A percentile compares a stretch with the other conserved stretches of the same genome.
These are phyloP conservation scores for Cymbidium sinense DNA, from an alignment of 106 monocot genomes.

Conservation along the genomic window DNA sequence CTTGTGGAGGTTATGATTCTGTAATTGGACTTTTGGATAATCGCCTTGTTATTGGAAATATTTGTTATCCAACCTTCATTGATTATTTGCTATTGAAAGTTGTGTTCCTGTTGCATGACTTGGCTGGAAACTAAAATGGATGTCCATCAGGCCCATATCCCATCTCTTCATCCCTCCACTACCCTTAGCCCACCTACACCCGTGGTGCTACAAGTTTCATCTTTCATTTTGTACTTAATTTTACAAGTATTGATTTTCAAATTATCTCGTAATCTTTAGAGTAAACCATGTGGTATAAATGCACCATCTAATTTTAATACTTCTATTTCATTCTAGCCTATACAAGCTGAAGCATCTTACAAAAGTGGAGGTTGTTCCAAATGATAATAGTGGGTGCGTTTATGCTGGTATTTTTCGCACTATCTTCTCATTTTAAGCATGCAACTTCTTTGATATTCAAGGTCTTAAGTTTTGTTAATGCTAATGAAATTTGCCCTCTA, in stretches of 20 bases:
- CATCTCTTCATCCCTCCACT: neutral
- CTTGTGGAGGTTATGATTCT: neutral
- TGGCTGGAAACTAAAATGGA: neutral
- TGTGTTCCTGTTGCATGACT: neutral
- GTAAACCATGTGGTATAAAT: neutral
- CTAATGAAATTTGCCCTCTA: neutral
- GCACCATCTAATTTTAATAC: neutral
- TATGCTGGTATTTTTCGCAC: conserved; percentile 60
- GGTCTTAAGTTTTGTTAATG: neutral
- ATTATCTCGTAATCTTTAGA: neutral
- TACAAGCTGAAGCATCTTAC: conserved; percentile 96
- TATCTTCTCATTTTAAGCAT: neutral
- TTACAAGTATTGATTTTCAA: neutral
- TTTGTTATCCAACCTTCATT: neutral
- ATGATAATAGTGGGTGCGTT: conserved; percentile 96
- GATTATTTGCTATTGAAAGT: neutral
- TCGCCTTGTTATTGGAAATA: neutral
- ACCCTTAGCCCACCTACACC: neutral
- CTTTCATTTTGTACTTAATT: neutral
- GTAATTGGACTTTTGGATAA: neutral
- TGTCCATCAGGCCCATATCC: neutral
- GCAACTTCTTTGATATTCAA: neutral
- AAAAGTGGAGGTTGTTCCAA: conserved; percentile 89
- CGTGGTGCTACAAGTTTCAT: neutral
- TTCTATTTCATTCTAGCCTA: conserved; percentile 51